Evolutionary conservation across 495 filamentous ascomycete species (phyloP).

Genomic region (Tetracladium setigerum): DNA sequence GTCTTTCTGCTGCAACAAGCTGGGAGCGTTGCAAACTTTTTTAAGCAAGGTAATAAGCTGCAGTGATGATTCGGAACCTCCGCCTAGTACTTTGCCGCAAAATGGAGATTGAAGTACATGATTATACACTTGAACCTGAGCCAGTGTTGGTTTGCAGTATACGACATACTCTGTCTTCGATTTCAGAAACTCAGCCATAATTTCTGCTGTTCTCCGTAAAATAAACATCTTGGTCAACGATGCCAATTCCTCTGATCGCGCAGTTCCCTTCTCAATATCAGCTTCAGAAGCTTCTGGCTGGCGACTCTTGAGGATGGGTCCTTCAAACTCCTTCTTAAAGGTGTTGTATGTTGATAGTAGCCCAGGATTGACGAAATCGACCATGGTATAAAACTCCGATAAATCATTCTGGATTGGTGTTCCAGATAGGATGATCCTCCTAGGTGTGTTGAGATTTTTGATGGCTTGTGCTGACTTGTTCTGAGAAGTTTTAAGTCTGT

Average conservation of each 20-base stretch:
- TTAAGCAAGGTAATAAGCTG: slow-evolving; percentile 74
- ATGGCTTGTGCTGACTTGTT: slow-evolving; percentile 77
- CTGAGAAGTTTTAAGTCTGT: slow-evolving; percentile 72
- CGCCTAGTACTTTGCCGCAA: slow-evolving; percentile 55
- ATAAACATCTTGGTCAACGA: slow-evolving; percentile 65
- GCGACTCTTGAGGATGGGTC: slow-evolving; percentile 61
- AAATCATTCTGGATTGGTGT: slow-evolving; percentile 79
- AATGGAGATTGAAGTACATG: slow-evolving; percentile 61
- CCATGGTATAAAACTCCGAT: slow-evolving; percentile 69
- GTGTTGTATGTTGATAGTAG: slow-evolving; percentile 58
- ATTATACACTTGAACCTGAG: slow-evolving; percentile 64
- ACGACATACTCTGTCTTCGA: slow-evolving; percentile 75
- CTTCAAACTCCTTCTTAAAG: slow-evolving; percentile 69
- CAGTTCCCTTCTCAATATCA: slow-evolving; percentile 69
- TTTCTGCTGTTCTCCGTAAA: slow-evolving; percentile 68
- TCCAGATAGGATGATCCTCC: slow-evolving; percentile 64
- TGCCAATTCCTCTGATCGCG: slow-evolving; percentile 59
- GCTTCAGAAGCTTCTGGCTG: slow-evolving; percentile 61
- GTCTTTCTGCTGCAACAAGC: slow-evolving; percentile 42
- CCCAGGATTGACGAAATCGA: slow-evolving; percentile 75
- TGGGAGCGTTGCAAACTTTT: slow-evolving; percentile 77
- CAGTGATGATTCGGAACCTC: slow-evolving; percentile 56
- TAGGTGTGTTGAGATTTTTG: slow-evolving; percentile 58
- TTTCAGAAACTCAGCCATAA: slow-evolving; percentile 64
- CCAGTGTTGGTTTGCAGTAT: slow-evolving; percentile 62